These are phyloP conservation scores for Larix kaempferi DNA, from an alignment of 75 land plant species.

Conservation along the genomic window DNA sequence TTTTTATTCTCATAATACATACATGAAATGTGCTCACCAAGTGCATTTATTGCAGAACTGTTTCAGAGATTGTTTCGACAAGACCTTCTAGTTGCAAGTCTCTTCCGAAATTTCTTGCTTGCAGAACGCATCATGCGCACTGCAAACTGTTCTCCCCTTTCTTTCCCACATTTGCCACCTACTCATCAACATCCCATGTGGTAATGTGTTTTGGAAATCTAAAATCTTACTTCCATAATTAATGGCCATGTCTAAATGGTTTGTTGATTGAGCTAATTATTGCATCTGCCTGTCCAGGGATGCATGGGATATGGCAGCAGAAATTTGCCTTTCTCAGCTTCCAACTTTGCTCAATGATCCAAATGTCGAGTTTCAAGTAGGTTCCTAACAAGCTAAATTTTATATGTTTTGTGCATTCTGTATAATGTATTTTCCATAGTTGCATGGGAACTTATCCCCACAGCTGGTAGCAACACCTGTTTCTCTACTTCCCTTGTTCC, in stretches of 20 bases:
- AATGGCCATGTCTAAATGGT: not conserved
- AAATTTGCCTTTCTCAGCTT: conserved; percentile 87
- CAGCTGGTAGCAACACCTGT: too few species aligned
- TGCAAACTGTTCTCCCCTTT: conserved; percentile 92
- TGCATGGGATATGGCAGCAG: conserved; percentile 99
- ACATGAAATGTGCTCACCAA: not conserved
- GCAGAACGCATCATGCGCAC: conserved; percentile 96
- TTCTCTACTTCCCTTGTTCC: too few species aligned
- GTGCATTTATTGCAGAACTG: conserved; percentile 54
- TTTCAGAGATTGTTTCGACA: conserved; percentile 95
- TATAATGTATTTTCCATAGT: too few species aligned
- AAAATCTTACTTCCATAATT: not conserved
- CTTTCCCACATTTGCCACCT: conserved; percentile 81
- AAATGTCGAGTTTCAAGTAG: conserved; percentile 85
- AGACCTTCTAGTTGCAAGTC: conserved; percentile 91
- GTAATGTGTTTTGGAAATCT: conserved; percentile 25
- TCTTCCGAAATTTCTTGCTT: conserved; percentile 89
- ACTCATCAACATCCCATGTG: conserved; percentile 99
- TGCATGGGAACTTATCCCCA: too few species aligned
- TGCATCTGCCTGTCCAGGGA: conserved; percentile 51
- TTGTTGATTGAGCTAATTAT: not conserved
- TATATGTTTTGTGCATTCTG: not conserved
- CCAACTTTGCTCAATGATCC: conserved; percentile 68
- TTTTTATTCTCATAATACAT: not conserved
- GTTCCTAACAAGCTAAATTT: not conserved